phyloP scores from a whole-genome alignment of 495 filamentous ascomycete species.

The Aspergillus affinis region DNA sequence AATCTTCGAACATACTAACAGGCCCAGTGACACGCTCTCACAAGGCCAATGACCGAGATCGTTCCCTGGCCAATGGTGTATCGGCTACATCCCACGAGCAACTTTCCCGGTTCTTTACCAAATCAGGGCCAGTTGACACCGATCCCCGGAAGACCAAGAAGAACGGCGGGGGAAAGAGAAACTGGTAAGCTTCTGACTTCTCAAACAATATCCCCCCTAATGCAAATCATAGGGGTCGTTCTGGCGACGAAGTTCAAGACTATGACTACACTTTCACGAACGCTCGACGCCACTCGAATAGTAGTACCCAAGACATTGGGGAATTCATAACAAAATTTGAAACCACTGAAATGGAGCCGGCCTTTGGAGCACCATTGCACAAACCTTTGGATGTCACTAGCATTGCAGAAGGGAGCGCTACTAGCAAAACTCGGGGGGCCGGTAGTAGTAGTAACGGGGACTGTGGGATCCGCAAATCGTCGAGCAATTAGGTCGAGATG shows the following conservation, averaged over 20 bases:
- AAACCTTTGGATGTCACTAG: slow-evolving; percentile 45
- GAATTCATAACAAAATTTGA: slow-evolving; percentile 90
- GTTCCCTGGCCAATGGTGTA: slow-evolving; percentile 65
- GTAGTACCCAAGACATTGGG: slow-evolving; percentile 65
- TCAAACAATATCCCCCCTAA: slow-evolving; percentile 11
- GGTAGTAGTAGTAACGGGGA: slow-evolving; percentile 24
- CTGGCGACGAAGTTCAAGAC: slow-evolving; percentile 80
- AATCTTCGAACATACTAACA: neutral
- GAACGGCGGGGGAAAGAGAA: slow-evolving; percentile 87
- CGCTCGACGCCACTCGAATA: slow-evolving; percentile 89
- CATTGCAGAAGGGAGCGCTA: slow-evolving; percentile 11
- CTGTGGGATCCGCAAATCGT: neutral
- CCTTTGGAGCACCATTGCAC: slow-evolving; percentile 83
- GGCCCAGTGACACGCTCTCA: slow-evolving; percentile 86
- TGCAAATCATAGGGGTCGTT: slow-evolving; percentile 63
- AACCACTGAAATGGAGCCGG: slow-evolving; percentile 75
- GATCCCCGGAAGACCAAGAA: slow-evolving; percentile 96
- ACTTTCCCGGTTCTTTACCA: slow-evolving; percentile 88
- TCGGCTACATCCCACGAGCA: slow-evolving; percentile 64
- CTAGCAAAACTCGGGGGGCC: slow-evolving; percentile 28
- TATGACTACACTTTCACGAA: slow-evolving; percentile 78
- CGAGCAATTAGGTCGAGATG: neutral
- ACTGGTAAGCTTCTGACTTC: slow-evolving; percentile 66
- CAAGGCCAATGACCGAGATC: slow-evolving; percentile 87
- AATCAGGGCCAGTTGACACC: slow-evolving; percentile 74